Base-by-base conservation (phyloP, 2,329 filamentous ascomycete genomes). In the Emmonsiellopsis sp. region DNA sequence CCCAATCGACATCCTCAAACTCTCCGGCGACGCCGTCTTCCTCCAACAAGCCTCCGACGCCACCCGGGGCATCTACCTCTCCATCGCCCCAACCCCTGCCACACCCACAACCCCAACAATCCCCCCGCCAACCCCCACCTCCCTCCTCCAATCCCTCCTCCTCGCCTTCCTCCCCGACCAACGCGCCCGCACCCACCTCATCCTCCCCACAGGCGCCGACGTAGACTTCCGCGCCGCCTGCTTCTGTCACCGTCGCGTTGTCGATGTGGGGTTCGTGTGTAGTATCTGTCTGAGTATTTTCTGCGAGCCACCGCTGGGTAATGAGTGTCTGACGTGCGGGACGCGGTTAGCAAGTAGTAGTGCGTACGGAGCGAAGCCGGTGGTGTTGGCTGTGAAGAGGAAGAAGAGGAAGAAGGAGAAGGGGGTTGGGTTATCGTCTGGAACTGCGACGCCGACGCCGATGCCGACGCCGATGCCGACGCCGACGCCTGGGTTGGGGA, bases 221-320 rank as follows among this genome's bases (percentile, higher is more conserved):
- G 90, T 98, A 43, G 94, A 98, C 72, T 98, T 98, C 68, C 83
- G 93, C 43, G 92, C 94, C n/a, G 93, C 93, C 3, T 98, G 93
- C 68, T 98, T 98, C 73, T 98, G 93, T 68, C 93, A 98, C 72
- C 80, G 92, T 50, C 83, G 82, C 37, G 89, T 97, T 16, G 86
- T 98, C 43, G 89, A 96, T 70, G 83, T 91, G 1, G 93, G 91
- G 7, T 98, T 89, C 67, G 92, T 98, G 38, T 98, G 93, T 75
- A 95, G 89, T 57, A 90, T 98, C 61, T 98, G 93, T 66, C 76
- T 98, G 44, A 95, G 89, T 69, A 98, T 95, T 63, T 95, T 95
- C 68, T 95, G 90, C 72, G 76, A 80, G 44, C 78, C 81, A 31
- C 74, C 81, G 1, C 74, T 3, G 31, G 31, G n/a, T 9, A 82